Conservation (phyloP, 2,329 filamentous ascomycete genomes). For the Beauveria asiatica region DNA sequence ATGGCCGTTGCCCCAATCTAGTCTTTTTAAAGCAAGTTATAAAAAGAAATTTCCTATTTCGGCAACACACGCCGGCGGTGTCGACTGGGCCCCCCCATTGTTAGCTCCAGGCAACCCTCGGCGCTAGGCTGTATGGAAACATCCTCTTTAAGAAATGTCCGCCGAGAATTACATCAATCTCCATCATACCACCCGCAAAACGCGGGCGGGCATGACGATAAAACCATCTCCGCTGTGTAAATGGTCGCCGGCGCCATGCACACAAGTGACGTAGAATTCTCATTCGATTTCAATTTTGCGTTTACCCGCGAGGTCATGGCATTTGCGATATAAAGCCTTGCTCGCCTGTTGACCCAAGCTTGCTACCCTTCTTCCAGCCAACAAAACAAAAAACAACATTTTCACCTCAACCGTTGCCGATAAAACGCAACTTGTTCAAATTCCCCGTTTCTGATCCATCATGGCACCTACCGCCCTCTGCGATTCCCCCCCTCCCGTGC, state of each 20-base stretch:
- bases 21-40: background rate
- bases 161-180: constrained; percentile 1
- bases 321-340: background rate
- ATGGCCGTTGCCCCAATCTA: background rate
- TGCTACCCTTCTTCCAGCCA: background rate
- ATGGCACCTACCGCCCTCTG: constrained; percentile 22
- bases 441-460: background rate
- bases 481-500: background rate
- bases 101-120: background rate
- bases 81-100: background rate
- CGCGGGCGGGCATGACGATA: background rate
- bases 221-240: background rate
- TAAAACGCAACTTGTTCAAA: background rate
- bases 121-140: constrained; percentile 1
- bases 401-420: too few species aligned
- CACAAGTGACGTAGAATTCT: background rate
- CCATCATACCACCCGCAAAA: background rate
- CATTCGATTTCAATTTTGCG: background rate
- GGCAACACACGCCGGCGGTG: background rate
- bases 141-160: constrained; percentile 4
- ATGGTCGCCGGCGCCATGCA: background rate
- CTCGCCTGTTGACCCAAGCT: background rate
- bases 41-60: background rate
- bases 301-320: background rate
- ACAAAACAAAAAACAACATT: background rate